phyloP scores from a whole-genome alignment of 2,329 filamentous ascomycete genomes.

The Trichoderma guizhouense region DNA sequence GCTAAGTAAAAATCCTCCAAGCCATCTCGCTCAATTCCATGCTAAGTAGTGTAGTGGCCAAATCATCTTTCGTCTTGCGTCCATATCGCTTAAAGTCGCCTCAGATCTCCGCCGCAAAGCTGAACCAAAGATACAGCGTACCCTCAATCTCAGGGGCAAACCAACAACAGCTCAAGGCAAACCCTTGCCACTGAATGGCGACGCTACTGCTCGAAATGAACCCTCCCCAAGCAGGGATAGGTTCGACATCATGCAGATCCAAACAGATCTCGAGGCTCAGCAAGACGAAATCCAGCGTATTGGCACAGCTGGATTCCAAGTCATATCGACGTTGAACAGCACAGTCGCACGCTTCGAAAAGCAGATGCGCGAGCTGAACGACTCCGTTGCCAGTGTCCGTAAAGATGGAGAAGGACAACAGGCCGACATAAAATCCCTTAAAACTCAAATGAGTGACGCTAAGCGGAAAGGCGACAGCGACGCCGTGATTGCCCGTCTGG shows the following conservation, averaged over 20 bases:
- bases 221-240: neutral
- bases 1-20: slow-evolving; percentile 30
- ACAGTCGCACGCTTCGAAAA: slow-evolving; percentile 34
- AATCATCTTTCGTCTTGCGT: slow-evolving; percentile 33
- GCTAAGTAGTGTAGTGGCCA: slow-evolving; percentile 32
- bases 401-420: slow-evolving; percentile 23
- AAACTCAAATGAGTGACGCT: slow-evolving; percentile 25
- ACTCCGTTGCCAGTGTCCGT: slow-evolving; percentile 28
- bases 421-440: slow-evolving; percentile 29
- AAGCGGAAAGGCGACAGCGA: slow-evolving; percentile 19
- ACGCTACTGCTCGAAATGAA: neutral
- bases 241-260: slow-evolving; percentile 30
- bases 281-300: slow-evolving; percentile 36
- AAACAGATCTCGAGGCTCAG: slow-evolving; percentile 34
- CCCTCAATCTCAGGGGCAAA: slow-evolving; percentile 30
- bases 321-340: slow-evolving; percentile 37
- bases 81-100: slow-evolving; percentile 27
- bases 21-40: neutral
- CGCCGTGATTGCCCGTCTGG: slow-evolving; percentile 21
- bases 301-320: slow-evolving; percentile 36
- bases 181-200: neutral
- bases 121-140: slow-evolving; percentile 33
- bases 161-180: slow-evolving; percentile 14
- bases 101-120: slow-evolving; percentile 25
- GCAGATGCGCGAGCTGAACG: slow-evolving; percentile 33